Evolutionary conservation across 306 rosid genomes (phyloP).

Genomic region (Acacia confusa): DNA sequence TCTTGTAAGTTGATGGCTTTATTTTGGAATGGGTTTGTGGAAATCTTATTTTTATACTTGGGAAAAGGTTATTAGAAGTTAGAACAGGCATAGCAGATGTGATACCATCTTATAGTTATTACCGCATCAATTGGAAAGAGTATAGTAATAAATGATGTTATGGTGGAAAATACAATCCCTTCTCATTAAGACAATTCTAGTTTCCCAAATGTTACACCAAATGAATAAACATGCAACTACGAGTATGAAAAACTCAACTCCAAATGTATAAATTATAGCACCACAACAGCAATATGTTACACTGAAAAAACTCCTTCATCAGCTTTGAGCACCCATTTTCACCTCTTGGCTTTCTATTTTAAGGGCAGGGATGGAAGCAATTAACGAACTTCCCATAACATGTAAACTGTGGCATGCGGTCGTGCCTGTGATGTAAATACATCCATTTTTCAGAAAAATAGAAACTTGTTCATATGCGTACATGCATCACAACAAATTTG

Average conservation of each 20-base stretch:
- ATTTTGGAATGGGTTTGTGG: neutral
- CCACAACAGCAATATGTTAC: conserved; percentile 13
- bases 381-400: conserved; percentile 8
- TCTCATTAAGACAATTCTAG: neutral
- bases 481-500: neutral
- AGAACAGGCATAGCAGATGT: neutral
- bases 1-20: neutral
- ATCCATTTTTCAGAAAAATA: neutral
- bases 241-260: neutral
- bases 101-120: neutral
- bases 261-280: conserved; percentile 6
- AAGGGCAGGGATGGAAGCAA: conserved; percentile 2
- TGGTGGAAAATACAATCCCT: neutral
- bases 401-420: conserved; percentile 1
- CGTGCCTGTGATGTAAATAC: conserved; percentile 8
- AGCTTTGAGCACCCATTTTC: conserved; percentile 24
- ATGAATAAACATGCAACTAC: neutral
- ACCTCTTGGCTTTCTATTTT: conserved; percentile 6
- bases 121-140: neutral
- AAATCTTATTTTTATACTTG: neutral
- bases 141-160: neutral
- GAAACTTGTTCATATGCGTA: neutral
- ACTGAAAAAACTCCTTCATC: neutral
- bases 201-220: neutral
- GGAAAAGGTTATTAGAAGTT: too few species aligned